Conservation (phyloP, 148 eudicot genomes). For the Cornus controversa region DNA sequence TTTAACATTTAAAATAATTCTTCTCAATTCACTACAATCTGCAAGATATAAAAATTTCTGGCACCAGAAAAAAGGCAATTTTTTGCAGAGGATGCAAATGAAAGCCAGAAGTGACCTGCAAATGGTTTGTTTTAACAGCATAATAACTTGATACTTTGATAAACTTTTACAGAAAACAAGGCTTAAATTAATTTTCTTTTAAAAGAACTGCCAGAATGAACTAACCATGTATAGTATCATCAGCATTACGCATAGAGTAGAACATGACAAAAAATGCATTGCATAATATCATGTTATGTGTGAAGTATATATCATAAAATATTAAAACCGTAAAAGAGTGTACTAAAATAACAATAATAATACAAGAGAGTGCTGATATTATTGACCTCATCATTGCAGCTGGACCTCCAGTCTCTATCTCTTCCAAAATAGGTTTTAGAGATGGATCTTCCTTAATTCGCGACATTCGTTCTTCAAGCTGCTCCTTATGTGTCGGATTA, state of each 20-base stretch:
- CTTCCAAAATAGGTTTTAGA: slow-evolving; percentile 89
- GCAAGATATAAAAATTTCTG: neutral
- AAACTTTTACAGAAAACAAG: too few species aligned
- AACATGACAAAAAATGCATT: neutral
- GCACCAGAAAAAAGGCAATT: neutral
- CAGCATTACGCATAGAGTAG: too few species aligned
- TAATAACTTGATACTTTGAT: neutral
- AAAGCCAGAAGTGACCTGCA: neutral
- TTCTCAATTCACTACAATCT: neutral
- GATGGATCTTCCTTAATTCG: slow-evolving; percentile 88
- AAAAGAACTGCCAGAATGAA: too few species aligned
- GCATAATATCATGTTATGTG: neutral
- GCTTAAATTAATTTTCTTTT: too few species aligned
- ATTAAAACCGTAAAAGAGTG: neutral
- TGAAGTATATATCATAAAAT: neutral
- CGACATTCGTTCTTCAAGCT: slow-evolving; percentile 86
- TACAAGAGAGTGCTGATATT: neutral
- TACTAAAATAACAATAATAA: neutral
- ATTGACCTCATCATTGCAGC: slow-evolving; percentile 97
- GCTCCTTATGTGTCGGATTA: slow-evolving; percentile 76
- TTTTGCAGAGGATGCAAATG: neutral
- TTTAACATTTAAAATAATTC: too few species aligned
- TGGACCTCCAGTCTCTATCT: slow-evolving; percentile 94
- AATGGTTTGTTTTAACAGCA: neutral
- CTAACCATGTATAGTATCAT: neutral